These are phyloP conservation scores for Iodosphaeria phyllophila DNA, from an alignment of 2,329 filamentous ascomycete species.

Conservation along the genomic window DNA sequence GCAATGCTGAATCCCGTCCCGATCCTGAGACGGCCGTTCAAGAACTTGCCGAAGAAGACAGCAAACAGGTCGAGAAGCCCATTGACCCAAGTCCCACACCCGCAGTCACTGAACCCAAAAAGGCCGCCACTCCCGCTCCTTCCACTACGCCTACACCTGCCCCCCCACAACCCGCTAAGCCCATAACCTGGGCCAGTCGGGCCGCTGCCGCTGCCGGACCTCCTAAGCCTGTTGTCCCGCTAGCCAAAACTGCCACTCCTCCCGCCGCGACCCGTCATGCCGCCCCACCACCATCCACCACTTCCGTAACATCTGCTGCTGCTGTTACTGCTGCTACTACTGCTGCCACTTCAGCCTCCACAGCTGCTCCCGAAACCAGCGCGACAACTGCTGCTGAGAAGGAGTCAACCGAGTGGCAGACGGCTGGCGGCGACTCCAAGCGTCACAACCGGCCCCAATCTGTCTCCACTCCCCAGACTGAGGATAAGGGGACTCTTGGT, in stretches of 20 bases:
- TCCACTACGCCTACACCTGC: slow-evolving; percentile 31
- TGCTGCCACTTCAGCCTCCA: slow-evolving; percentile 24
- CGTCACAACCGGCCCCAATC: slow-evolving; percentile 61
- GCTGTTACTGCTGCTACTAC: slow-evolving; percentile 19
- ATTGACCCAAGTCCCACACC: slow-evolving; percentile 41
- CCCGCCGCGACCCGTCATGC: slow-evolving; percentile 23
- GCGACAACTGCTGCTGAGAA: slow-evolving; percentile 19
- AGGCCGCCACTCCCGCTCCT: slow-evolving; percentile 23
- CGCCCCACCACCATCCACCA: slow-evolving; percentile 20
- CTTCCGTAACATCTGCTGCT: slow-evolving; percentile 25
- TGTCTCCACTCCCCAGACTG: slow-evolving; percentile 34
- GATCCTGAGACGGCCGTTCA: slow-evolving; percentile 30
- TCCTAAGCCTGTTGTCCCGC: slow-evolving; percentile 29
- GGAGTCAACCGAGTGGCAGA: slow-evolving; percentile 69
- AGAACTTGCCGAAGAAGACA: slow-evolving; percentile 35
- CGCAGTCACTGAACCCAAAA: slow-evolving; percentile 23
- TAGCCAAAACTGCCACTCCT: slow-evolving; percentile 37
- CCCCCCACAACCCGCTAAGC: slow-evolving; percentile 31
- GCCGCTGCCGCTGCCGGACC: slow-evolving; percentile 38
- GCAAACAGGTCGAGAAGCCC: slow-evolving; percentile 44
- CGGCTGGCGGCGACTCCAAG: slow-evolving; percentile 67
- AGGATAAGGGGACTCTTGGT: slow-evolving; percentile 62
- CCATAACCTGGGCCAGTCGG: slow-evolving; percentile 60
- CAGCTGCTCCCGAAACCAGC: slow-evolving; percentile 16
- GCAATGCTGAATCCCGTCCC: slow-evolving; percentile 17